Conservation (phyloP, 371 early-diverging fungal species). For the Mortierella sp. region DNA sequence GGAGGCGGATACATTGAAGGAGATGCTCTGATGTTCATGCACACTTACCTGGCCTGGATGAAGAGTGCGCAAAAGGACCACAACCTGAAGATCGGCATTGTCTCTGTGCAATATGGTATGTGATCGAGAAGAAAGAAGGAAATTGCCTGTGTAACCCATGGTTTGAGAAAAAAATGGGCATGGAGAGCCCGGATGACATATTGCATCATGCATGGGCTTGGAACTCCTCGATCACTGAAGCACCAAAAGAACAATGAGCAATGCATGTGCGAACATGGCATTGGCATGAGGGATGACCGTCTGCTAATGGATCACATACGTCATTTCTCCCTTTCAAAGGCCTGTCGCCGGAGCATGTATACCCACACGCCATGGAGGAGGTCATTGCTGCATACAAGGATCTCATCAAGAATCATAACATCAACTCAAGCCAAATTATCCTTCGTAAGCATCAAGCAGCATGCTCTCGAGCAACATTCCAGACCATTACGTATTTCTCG, state of each 20-base stretch:
- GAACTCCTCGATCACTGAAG: neutral
- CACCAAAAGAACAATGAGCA: no score
- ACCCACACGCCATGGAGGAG: constrained; percentile 59
- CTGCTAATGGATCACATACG: neutral
- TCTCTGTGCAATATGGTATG: constrained; percentile 66
- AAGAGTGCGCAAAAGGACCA: constrained; percentile 57
- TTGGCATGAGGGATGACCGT: neutral
- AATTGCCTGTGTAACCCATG: no score
- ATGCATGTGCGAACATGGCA: neutral
- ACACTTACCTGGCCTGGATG: constrained; percentile 49
- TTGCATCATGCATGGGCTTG: neutral
- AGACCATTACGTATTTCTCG: neutral
- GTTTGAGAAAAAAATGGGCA: no score
- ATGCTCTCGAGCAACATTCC: neutral
- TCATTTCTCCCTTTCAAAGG: constrained; percentile 12
- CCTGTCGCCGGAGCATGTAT: constrained; percentile 54
- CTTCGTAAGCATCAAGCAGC: constrained; percentile 17
- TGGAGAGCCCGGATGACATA: neutral
- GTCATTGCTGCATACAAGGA: constrained; percentile 58
- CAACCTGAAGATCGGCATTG: constrained; percentile 59
- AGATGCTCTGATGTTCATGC: constrained; percentile 31
- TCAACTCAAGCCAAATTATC: constrained; percentile 26
- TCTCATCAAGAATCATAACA: constrained; percentile 42
- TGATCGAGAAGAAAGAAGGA: no score
- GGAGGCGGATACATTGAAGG: constrained; percentile 47